A percentile compares a stretch with the other conserved stretches of the same genome.
Evolutionary conservation across 495 filamentous ascomycete species (phyloP).

Genomic region (Rostrohypoxylon terebratum): DNA sequence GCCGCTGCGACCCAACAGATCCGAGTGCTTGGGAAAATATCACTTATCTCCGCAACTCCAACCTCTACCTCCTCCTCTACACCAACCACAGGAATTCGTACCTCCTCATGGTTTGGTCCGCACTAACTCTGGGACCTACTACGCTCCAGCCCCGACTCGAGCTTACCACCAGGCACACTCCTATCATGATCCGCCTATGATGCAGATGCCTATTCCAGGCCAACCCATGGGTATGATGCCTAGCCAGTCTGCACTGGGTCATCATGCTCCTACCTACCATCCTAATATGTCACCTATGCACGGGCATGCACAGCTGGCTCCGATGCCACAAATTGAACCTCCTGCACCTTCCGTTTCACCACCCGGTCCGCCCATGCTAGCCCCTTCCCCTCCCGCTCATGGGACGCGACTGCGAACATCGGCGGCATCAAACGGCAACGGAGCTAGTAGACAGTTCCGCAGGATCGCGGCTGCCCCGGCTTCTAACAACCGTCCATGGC

Average conservation of each 20-base stretch:
- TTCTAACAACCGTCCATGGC: constrained; percentile 58
- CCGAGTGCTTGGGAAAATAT: constrained; percentile 35
- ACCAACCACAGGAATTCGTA: constrained; percentile 40
- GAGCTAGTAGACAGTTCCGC: constrained; percentile 53
- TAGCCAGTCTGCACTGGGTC: constrained; percentile 29
- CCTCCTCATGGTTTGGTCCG: constrained; percentile 50
- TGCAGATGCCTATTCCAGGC: constrained; percentile 27
- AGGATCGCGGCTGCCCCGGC: constrained; percentile 63
- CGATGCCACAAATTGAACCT: constrained; percentile 39
- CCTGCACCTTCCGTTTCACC: constrained; percentile 47
- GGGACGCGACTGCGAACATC: constrained; percentile 40
- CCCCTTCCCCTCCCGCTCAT: constrained; percentile 41
- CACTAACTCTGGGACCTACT: constrained; percentile 56
- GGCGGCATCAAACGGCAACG: constrained; percentile 44
- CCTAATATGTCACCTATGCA: constrained; percentile 40
- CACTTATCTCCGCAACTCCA: constrained; percentile 21
- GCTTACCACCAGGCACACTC: constrained; percentile 57
- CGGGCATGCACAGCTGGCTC: constrained; percentile 35
- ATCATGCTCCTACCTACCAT: constrained; percentile 38
- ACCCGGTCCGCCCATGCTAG: constrained; percentile 32
- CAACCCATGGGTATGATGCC: constrained; percentile 30
- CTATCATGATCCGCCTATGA: constrained; percentile 47
- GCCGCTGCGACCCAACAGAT: constrained; percentile 54
- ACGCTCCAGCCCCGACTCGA: constrained; percentile 51
- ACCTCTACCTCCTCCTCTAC: constrained; percentile 18